These are phyloP conservation scores for Gossypium armourianum DNA, from an alignment of 441 rosid genomes.

Conservation along the genomic window DNA sequence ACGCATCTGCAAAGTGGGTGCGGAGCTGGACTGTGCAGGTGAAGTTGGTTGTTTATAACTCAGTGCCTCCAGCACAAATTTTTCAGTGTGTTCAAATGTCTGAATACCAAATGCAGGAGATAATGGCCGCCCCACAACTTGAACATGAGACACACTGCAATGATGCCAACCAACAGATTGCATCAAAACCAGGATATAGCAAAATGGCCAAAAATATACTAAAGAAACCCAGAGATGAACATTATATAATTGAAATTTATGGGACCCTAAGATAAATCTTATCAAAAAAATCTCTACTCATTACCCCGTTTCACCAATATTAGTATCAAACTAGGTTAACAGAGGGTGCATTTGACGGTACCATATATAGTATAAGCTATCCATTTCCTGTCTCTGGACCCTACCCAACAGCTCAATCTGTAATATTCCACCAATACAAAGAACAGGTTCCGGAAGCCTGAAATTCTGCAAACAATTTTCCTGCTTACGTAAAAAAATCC, in stretches of 20 bases:
- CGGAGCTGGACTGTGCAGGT: slow-evolving; percentile 10
- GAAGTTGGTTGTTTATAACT: slow-evolving; percentile 27
- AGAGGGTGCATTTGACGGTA: slow-evolving; percentile 23
- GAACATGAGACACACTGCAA: slow-evolving; percentile 55
- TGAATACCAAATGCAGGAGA: slow-evolving; percentile 34
- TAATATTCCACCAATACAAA: slow-evolving; percentile 73
- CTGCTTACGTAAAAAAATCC: slow-evolving; percentile 31
- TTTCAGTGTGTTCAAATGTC: slow-evolving; percentile 32
- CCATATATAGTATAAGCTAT: slow-evolving; percentile 76
- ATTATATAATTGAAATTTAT: background rate
- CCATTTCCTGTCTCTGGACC: slow-evolving; percentile 68
- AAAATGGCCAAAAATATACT: background rate
- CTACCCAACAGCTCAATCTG: slow-evolving; percentile 77
- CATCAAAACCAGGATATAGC: background rate
- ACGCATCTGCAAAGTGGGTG: slow-evolving; percentile 16
- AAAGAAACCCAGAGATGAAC: background rate
- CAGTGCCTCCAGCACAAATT: slow-evolving; percentile 34
- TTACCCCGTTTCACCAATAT: background rate
- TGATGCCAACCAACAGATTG: background rate
- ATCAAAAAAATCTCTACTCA: background rate
- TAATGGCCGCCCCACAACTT: slow-evolving; percentile 48
- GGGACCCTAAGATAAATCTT: background rate
- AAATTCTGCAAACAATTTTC: slow-evolving; percentile 59
- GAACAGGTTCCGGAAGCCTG: slow-evolving; percentile 68
- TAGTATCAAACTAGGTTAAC: background rate